These are phyloP conservation scores for Juncus inflexus DNA, from an alignment of 176 grass and related monocot genomes.

Conservation along the genomic window DNA sequence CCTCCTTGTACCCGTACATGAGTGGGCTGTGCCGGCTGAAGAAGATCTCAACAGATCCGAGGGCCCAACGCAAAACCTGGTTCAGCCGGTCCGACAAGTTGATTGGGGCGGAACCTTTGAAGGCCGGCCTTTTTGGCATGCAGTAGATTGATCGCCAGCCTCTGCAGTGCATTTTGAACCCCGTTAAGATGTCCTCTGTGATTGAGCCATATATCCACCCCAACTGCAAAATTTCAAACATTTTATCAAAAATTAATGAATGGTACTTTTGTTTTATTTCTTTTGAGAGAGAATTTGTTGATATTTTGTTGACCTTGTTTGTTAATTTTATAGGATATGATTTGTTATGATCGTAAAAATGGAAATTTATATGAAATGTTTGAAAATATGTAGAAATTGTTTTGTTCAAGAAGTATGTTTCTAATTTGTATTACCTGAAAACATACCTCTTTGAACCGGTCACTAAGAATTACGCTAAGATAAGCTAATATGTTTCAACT, in stretches of 20 bases:
- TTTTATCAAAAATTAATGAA: not conserved
- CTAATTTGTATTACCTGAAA: too few relatives aligned
- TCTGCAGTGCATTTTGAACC: slow-evolving; percentile 99
- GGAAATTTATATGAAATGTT: too few relatives aligned
- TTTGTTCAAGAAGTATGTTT: too few relatives aligned
- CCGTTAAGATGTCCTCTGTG: slow-evolving; percentile 96
- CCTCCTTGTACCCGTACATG: slow-evolving; percentile 86
- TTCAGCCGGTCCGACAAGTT: slow-evolving; percentile 93
- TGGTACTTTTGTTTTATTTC: not conserved
- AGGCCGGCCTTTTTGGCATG: slow-evolving; percentile 78
- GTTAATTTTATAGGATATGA: too few relatives aligned
- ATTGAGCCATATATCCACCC: slow-evolving; percentile 99
- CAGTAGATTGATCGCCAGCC: slow-evolving; percentile 99
- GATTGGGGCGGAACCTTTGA: slow-evolving; percentile 96
- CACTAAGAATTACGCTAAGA: too few relatives aligned
- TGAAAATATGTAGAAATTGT: too few relatives aligned
- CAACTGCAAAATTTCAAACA: slow-evolving; percentile 39
- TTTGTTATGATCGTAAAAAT: too few relatives aligned
- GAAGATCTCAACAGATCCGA: slow-evolving; percentile 99
- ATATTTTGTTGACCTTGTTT: not conserved
- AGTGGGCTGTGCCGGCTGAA: slow-evolving; percentile 91
- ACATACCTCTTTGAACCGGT: too few relatives aligned
- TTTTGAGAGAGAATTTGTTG: not conserved
- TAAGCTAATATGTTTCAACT: not conserved
- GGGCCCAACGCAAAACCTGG: slow-evolving; percentile 97